Conservation (phyloP, 2,329 filamentous ascomycete species). For the Didymella exigua region DNA sequence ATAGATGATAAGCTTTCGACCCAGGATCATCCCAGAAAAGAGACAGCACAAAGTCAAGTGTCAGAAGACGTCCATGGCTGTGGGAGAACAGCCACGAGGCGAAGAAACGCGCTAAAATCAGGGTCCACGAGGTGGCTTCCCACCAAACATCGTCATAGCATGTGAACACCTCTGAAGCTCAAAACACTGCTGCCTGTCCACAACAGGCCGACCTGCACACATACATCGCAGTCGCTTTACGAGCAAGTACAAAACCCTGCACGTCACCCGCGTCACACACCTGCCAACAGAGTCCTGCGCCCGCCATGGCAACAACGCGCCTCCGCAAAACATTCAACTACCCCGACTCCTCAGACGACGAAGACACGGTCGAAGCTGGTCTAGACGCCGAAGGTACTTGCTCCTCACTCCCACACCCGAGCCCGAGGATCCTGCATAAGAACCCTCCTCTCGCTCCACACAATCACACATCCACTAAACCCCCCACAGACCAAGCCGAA, state of each 20-base stretch:
- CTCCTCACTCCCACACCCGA: not conserved
- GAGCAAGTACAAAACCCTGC: not conserved
- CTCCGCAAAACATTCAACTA: slow-evolving; percentile 80
- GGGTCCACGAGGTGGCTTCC: slow-evolving; percentile 19
- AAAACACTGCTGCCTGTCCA: slow-evolving; percentile 14
- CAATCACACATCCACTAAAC: not conserved
- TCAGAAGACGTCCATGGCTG: not conserved
- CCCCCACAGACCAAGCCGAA: slow-evolving; percentile 35
- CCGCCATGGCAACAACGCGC: slow-evolving; percentile 61
- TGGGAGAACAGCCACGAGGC: not conserved
- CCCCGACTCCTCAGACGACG: slow-evolving; percentile 62
- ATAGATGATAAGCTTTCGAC: not conserved
- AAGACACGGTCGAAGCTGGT: slow-evolving; percentile 63
- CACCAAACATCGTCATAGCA: slow-evolving; percentile 27
- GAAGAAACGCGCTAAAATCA: slow-evolving; percentile 18
- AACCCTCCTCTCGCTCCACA: no score
- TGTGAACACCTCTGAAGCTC: slow-evolving; percentile 9
- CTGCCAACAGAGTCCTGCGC: no score
- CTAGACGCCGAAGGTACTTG: slow-evolving; percentile 75
- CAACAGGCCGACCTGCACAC: not conserved
- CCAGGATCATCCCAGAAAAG: not conserved
- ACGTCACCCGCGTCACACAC: not conserved
- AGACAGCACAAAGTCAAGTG: not conserved
- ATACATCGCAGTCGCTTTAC: no score
- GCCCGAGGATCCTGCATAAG: no score